Base-by-base conservation (phyloP, 2,329 filamentous ascomycete genomes). In the Cryphonectria carpinicola region DNA sequence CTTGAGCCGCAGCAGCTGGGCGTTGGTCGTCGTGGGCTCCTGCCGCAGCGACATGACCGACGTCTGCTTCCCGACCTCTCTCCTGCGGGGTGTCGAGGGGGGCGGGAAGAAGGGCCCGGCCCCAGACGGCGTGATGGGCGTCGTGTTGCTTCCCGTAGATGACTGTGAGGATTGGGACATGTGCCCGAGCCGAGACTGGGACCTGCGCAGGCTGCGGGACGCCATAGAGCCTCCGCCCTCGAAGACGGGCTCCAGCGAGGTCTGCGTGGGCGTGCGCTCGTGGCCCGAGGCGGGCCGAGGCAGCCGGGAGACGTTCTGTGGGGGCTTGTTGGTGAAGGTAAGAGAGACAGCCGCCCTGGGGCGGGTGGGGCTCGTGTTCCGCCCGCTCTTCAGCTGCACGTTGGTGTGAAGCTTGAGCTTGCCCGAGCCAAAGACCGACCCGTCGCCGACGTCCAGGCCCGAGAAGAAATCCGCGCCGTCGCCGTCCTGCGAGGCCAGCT, bases 371-470 rank as follows among this genome's bases (percentile, higher is more conserved):
- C 93, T 95, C 19, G 87, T 83, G 28, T 90, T 86, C 67, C 89
- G 86, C 73, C 89, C 84, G 74, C 90, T 88, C 81, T 97, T 97
- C 76, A 97, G 87, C 79, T 95, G 95, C 74, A 99, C 88, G 79
- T 99, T 98, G 73, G 93, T 94, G 79, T 98, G 96, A 25, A 97
- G 84, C 0, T 92, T 95, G 60, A 94, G 86, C 80, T 95, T 97
- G 70, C 87, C 89, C 2, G 92, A 89, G 77, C 94, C 90, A 76
- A 98, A 94, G 22, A 93, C 87, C 74, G 95, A 92, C 7, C 91
- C 93, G 75, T 93, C 90, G 49, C 93, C 94, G 77, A 98, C 88
- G 70, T 98, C 96, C 71, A 99, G 88, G 56, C 92, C 95, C 37
- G 92, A 88, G 68, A 97, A 88, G 79, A 97, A 94, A 78, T 98